Percentiles rank a stretch among this genome's conserved stretches.
phyloP scores from a whole-genome alignment of 2,329 filamentous ascomycete genomes.

The Calonectria hongkongensis region DNA sequence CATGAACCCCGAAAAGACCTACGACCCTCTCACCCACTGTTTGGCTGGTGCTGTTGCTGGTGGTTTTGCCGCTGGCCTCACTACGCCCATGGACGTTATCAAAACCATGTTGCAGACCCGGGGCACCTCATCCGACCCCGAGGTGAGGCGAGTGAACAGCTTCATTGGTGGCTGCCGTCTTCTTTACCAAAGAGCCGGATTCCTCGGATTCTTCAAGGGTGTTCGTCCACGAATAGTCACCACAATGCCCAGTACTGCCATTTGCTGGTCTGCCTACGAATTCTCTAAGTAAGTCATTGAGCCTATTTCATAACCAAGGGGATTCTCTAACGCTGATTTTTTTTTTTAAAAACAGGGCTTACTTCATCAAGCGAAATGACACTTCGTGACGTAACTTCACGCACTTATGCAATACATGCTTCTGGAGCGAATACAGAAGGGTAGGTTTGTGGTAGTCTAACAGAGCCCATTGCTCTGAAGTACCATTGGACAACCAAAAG shows the following conservation, averaged over 20 bases:
- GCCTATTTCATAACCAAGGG: too few species aligned
- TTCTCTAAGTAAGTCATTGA: constrained; percentile 76
- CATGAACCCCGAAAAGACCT: constrained; percentile 90
- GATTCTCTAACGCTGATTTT: constrained; percentile 30
- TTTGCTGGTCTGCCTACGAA: constrained; percentile 92
- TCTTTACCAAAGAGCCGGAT: constrained; percentile 88
- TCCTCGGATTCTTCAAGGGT: constrained; percentile 93
- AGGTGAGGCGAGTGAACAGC: constrained; percentile 90
- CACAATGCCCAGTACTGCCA: constrained; percentile 99
- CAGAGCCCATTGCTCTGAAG: constrained; percentile 35
- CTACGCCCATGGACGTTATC: constrained; percentile 97
- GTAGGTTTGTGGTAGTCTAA: constrained; percentile 36
- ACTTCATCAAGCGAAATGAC: constrained; percentile 75
- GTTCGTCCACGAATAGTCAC: constrained; percentile 93
- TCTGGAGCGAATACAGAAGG: constrained; percentile 23
- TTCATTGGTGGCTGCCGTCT: constrained; percentile 86
- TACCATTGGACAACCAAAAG: constrained; percentile 33
- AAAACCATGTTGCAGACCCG: constrained; percentile 98
- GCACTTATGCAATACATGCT: constrained; percentile 33
- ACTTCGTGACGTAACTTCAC: constrained; percentile 54
- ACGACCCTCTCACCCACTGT: constrained; percentile 96
- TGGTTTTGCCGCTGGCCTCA: constrained; percentile 93
- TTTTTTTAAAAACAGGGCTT: constrained; percentile 65
- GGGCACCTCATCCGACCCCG: constrained; percentile 86
- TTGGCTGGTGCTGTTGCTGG: constrained; percentile 93